These are phyloP conservation scores for Kwoniella pini DNA, from an alignment of 768 basidiomycete genomes.

Conservation along the genomic window DNA sequence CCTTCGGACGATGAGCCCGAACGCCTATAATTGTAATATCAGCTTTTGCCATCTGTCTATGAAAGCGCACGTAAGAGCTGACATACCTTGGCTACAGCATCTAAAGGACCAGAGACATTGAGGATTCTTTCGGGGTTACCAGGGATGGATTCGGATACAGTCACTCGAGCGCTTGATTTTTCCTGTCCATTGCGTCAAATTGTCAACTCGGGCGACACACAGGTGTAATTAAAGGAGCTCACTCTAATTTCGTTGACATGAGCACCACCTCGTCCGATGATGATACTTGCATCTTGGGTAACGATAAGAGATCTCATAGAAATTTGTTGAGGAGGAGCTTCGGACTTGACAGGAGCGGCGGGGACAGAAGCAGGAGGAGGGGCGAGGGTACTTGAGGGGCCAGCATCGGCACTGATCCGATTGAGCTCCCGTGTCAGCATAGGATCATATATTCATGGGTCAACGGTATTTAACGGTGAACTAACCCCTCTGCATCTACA, in stretches of 20 bases:
- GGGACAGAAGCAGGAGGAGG: slow-evolving; percentile 28
- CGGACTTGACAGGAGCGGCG: slow-evolving; percentile 36
- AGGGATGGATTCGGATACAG: slow-evolving; percentile 97
- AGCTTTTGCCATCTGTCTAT: not conserved
- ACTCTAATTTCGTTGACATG: slow-evolving; percentile 99
- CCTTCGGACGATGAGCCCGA: slow-evolving; percentile 95
- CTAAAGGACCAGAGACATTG: slow-evolving; percentile 92
- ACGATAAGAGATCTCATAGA: slow-evolving; percentile 98
- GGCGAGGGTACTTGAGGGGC: slow-evolving; percentile 24
- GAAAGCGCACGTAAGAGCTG: too few relatives aligned
- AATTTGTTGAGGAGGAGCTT: slow-evolving; percentile 65
- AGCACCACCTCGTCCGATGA: slow-evolving; percentile 91
- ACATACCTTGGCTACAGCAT: slow-evolving; percentile 94
- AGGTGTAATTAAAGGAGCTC: slow-evolving; percentile 18
- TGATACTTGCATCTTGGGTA: slow-evolving; percentile 98
- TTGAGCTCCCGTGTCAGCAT: not conserved
- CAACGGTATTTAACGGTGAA: too few relatives aligned
- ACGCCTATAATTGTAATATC: slow-evolving; percentile 65
- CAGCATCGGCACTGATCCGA: slow-evolving; percentile 19
- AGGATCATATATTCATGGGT: too few relatives aligned
- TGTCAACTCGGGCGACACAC: not conserved
- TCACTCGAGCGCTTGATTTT: slow-evolving; percentile 91
- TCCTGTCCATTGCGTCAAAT: slow-evolving; percentile 31
- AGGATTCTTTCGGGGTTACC: slow-evolving; percentile 99
- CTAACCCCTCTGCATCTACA: slow-evolving; percentile 40